phyloP scores from a whole-genome alignment of 1,284 basidiomycete species.

The Leccinum subrobustum region DNA sequence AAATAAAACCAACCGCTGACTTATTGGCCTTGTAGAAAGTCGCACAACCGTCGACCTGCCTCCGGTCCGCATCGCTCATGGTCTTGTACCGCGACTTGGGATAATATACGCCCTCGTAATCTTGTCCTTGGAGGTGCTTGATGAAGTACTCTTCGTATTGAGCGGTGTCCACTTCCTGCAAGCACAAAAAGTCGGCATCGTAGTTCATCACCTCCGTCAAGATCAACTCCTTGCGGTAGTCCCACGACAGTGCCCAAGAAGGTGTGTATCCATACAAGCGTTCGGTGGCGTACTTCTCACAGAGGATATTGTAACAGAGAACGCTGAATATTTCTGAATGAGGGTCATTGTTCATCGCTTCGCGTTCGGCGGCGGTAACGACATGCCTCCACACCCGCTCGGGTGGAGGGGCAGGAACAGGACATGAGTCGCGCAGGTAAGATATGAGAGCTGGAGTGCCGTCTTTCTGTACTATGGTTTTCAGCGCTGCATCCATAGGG shows the following conservation, averaged over 20 bases:
- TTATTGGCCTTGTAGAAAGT: conserved; percentile 92
- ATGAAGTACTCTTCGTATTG: conserved; percentile 95
- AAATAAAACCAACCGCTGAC: conserved; percentile 47
- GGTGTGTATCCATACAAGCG: conserved; percentile 97
- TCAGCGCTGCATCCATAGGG: conserved; percentile 78
- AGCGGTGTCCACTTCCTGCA: conserved; percentile 92
- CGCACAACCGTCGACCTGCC: conserved; percentile 94
- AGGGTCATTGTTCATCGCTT: conserved; percentile 54
- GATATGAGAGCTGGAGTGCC: conserved; percentile 88
- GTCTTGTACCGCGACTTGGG: conserved; percentile 95
- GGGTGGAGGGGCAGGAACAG: conserved; percentile 80
- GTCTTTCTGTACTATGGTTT: conserved; percentile 87
- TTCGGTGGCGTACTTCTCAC: conserved; percentile 88
- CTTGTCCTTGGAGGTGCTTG: conserved; percentile 72
- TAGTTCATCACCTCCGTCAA: conserved; percentile 84
- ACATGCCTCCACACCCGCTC: conserved; percentile 82
- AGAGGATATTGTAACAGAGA: conserved; percentile 94
- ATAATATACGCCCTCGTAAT: conserved; percentile 92
- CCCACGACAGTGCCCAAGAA: conserved; percentile 94
- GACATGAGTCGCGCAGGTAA: conserved; percentile 86
- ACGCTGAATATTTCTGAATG: conserved; percentile 75
- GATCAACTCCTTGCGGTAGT: conserved; percentile 91
- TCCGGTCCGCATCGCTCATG: conserved; percentile 86
- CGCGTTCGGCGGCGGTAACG: conserved; percentile 67
- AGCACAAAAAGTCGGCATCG: conserved; percentile 88